phyloP scores from a whole-genome alignment of 495 filamentous ascomycete genomes.

The Evernia prunastri region DNA sequence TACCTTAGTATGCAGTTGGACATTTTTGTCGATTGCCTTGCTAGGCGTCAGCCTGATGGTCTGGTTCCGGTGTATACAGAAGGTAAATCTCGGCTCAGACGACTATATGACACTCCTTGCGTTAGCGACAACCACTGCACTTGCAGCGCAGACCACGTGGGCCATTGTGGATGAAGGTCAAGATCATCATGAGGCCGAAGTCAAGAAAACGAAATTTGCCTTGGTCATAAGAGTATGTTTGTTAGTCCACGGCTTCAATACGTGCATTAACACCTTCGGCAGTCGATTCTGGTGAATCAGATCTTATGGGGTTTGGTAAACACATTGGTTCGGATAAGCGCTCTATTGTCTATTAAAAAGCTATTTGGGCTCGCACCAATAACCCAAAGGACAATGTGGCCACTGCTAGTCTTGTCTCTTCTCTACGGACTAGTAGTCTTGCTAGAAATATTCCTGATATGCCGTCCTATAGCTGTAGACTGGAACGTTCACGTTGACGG shows the following conservation, averaged over 20 bases:
- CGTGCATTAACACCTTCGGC: neutral
- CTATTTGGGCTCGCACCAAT: neutral
- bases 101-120: neutral
- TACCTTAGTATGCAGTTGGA: constrained; percentile 7
- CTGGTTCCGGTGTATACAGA: neutral
- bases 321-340: constrained; percentile 21
- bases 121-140: neutral
- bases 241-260: too few species aligned
- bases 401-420: constrained; percentile 8
- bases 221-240: constrained; percentile 15
- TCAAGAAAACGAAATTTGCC: neutral
- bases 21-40: neutral
- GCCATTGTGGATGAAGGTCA: neutral
- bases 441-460: constrained; percentile 23
- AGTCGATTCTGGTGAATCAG: constrained; percentile 29
- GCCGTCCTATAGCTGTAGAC: constrained; percentile 24
- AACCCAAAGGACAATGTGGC: too few species aligned
- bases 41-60: neutral
- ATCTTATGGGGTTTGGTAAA: constrained; percentile 29
- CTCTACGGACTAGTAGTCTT: constrained; percentile 22
- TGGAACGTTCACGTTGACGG: constrained; percentile 24
- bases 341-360: constrained; percentile 3
- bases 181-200: neutral
- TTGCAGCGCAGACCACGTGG: neutral
- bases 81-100: neutral